Percentiles rank a stretch among this genome's conserved stretches.
Conservation (phyloP, 2,329 filamentous ascomycete genomes). For the Colletotrichum somersetense region DNA sequence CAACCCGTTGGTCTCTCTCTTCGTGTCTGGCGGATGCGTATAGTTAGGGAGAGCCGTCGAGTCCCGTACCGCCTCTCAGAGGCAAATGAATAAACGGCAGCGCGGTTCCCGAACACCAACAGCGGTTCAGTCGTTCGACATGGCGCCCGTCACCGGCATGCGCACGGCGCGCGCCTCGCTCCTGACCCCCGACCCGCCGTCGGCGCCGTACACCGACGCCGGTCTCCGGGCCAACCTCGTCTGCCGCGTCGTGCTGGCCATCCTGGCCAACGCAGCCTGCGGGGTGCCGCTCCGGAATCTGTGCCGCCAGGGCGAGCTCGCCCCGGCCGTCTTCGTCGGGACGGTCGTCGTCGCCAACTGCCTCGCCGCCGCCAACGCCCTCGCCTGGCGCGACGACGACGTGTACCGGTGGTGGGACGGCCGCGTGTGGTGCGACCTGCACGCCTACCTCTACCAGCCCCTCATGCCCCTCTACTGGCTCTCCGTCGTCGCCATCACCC, state of each 20-base stretch:
- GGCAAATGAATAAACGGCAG: too few species aligned
- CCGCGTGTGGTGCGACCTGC: conserved; percentile 66
- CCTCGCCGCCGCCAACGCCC: conserved; percentile 61
- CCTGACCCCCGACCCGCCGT: conserved; percentile 26
- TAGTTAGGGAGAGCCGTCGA: too few species aligned
- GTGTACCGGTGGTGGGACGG: conserved; percentile 65
- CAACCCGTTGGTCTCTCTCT: too few species aligned
- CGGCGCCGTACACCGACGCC: conserved; percentile 41
- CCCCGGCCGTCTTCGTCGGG: conserved; percentile 63
- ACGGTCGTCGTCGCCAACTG: conserved; percentile 62
- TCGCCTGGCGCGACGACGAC: conserved; percentile 67
- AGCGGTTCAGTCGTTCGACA: not conserved
- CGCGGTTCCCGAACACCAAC: too few species aligned
- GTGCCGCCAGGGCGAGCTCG: conserved; percentile 65
- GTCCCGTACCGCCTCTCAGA: not conserved
- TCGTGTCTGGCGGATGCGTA: not conserved
- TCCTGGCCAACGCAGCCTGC: conserved; percentile 60
- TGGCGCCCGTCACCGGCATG: conserved; percentile 9
- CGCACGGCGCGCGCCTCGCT: conserved; percentile 5
- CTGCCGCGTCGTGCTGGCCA: conserved; percentile 61
- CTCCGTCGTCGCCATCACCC: conserved; percentile 68
- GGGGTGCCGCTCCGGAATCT: conserved; percentile 66
- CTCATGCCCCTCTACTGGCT: conserved; percentile 62
- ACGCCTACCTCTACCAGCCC: conserved; percentile 59
- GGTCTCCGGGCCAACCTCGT: conserved; percentile 60